Conservation (phyloP, 2,329 filamentous ascomycete genomes). For the Monilinia polystroma region DNA sequence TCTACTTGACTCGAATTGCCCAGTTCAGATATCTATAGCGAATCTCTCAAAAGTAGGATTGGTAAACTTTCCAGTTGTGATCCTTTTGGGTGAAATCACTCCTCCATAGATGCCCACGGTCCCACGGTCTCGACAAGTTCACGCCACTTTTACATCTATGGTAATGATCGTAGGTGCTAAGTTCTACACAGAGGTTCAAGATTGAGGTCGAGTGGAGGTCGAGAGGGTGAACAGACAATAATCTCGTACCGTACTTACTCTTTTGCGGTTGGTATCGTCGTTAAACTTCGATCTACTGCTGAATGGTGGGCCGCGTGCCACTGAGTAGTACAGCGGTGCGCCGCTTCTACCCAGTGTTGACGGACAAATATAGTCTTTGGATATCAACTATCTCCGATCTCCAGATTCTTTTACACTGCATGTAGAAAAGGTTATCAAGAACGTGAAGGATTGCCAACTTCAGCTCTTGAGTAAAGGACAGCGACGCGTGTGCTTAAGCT, state of each 20-base stretch:
- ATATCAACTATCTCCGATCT: not conserved
- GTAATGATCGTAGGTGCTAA: not conserved
- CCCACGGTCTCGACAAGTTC: not conserved
- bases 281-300: not conserved
- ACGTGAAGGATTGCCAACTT: not conserved
- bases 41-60: not conserved
- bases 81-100: not conserved
- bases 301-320: not conserved
- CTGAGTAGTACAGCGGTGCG: conserved; percentile 1
- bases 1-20: not conserved
- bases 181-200: not conserved
- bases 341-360: not conserved
- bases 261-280: not conserved
- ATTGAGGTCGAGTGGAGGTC: not conserved
- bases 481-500: not conserved
- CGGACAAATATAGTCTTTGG: not conserved
- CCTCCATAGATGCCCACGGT: no score
- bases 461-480: not conserved
- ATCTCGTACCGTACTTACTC: conserved; percentile 8
- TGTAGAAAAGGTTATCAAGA: not conserved
- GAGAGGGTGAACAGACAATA: not conserved
- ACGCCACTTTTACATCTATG: not conserved
- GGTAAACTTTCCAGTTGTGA: not conserved
- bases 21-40: not conserved
- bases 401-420: not conserved